phyloP scores from a whole-genome alignment of 2,329 filamentous ascomycete species.

The Thelonectria olida region DNA sequence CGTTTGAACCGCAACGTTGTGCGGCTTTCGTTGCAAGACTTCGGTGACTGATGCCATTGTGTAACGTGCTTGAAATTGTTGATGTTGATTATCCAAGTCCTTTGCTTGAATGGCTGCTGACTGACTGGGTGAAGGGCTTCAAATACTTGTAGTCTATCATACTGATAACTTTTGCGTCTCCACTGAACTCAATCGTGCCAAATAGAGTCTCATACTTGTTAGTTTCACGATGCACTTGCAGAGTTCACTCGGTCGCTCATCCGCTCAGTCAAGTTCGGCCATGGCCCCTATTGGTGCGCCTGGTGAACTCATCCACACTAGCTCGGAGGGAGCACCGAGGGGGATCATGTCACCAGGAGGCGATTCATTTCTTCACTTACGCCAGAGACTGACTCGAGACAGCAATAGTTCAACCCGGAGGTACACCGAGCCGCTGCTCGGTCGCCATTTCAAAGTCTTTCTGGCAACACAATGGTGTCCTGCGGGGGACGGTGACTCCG shows the following conservation, averaged over 20 bases:
- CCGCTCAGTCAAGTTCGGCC: background rate
- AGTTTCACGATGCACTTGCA: background rate
- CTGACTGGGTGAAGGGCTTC: background rate
- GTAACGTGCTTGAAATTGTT: background rate
- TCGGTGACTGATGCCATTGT: background rate
- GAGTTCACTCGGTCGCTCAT: background rate
- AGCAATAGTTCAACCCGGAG: background rate
- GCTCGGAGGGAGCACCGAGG: background rate
- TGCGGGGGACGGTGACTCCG: background rate
- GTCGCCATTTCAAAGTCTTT: too few species aligned
- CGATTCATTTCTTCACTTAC: too few species aligned
- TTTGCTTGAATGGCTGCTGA: background rate
- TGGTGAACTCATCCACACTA: background rate
- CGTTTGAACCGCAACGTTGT: constrained; percentile 75
- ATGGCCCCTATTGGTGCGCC: background rate
- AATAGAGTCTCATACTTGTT: too few species aligned
- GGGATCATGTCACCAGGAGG: too few species aligned
- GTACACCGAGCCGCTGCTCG: background rate
- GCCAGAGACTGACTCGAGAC: background rate
- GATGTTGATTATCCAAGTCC: too few species aligned
- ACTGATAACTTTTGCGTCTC: background rate
- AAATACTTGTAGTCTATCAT: background rate
- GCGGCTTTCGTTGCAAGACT: constrained; percentile 19
- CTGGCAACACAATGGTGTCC: too few species aligned
- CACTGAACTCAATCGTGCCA: too few species aligned